Evolutionary conservation across 306 rosid genomes (phyloP), one percentile per base, ranked within the genome.

Genomic region (Pyrus pyrifolia): DNA sequence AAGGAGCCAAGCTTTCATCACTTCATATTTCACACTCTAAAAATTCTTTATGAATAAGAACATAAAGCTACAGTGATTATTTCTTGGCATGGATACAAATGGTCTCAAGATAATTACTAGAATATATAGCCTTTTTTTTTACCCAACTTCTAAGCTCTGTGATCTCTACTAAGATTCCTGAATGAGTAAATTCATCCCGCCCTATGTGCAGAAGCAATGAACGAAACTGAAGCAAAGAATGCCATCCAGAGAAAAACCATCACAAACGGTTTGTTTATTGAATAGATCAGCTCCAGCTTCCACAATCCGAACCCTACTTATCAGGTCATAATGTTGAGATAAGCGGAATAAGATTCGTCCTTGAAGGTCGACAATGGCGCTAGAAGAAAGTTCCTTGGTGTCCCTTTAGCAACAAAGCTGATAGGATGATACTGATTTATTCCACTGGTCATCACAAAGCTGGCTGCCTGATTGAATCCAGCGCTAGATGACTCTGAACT

Each of bases 331-430:
- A 93, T 68, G 83, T 96, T 84, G 84, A 93, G 89, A 82, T 96
- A 91, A 79, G 86, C 88, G 4, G 98, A 86, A 60, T 96, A 96
- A 57, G 78, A 71, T 52, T 92, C 97, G 79, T 89, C 96, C 74
- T 42, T 81, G 71, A 89, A 87, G 82, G 82, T 86, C 72, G 82
- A 65, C 76, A 96, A 79, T 66, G 99, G 99, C 61, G 84, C 87
- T 73, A 96, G 72, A 81, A 93, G 89, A 78, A 87, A 91, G 67
- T 83, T 81, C 81, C 90, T 87, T 14, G 69, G 74, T 67, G 35
- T 70, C 35, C 98, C 99, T 77, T n/a, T 86, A 10, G 93, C 94
- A 62, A 87, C 89, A 60, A 93, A 93, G 85, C 98, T 89, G 49
- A 93, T 75, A 15, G 99, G 90, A 80, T 88, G 79, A 74, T 91